Evolutionary conservation across 495 filamentous ascomycete species (phyloP), one percentile per base, ranked within the genome.

Genomic region (Daldinia bambusicola): DNA sequence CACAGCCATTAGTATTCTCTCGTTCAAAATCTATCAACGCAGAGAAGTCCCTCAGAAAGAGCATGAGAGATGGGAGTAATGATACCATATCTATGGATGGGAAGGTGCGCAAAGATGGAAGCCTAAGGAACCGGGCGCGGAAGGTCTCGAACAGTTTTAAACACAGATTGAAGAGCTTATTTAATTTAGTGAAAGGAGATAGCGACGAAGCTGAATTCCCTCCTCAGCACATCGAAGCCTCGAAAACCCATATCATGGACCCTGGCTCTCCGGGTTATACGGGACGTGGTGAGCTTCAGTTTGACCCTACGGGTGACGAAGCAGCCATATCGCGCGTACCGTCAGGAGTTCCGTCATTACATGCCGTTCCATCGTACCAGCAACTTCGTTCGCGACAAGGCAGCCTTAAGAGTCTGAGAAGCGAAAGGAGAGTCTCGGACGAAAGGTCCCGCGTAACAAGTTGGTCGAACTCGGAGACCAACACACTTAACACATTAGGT

Each of bases 391-490:
- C 83, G 12, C 79, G 77, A 20, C 72, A 80, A 62, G 85, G 85
- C 14, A 89, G 87, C 63, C 69, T 88, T 14, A 81, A 84, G 40
- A 88, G 84, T 56, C 72, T 81, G 7, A 77, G 76, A 65, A 89
- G 84, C 70, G 83, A 87, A 77, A 67, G 71, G 13, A 78, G 79
- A 56, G 60, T 84, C 9, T 83, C 80, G 22, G 85, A 88, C 26
- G 86, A 87, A 16, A 85, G 80, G 55, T 93, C 91, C 59, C 84
- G 90, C 14, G 85, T 93, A 41, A 93, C 90, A 13, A 95, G 92
- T 75, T 93, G 92, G 92, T 84, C 86, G 4, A 85, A 90, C 70
- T 94, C 84, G 5, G 82, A 78, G 0, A 78, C 79, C 0, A 84
- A 78, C 50, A 86, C 83, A 6, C 74, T 83, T 3, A 78, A 80